Base-by-base conservation (phyloP, 345 rosid species). In the Tarenaya hassleriana region DNA sequence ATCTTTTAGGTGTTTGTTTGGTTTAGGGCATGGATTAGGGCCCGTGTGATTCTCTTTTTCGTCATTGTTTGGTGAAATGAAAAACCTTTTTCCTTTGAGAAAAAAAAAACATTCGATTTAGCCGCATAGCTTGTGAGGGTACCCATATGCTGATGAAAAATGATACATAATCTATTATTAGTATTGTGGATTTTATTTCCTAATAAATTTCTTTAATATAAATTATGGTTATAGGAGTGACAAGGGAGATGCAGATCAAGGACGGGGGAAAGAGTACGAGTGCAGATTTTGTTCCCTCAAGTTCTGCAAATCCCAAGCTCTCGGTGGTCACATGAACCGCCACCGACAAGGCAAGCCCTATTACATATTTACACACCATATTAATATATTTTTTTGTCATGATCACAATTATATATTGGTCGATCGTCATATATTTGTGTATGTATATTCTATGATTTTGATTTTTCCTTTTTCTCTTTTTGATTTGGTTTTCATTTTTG, bases 281-380 rank as follows among this genome's bases (percentile, higher is more conserved):
- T 94, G 97, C 73, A 81, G 99, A 87, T 94, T 94, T 75, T 94
- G 99, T 63, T 86, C 99, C 81, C 99, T 94, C 72, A 88, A 83
- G 92, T 94, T 94, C 75, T 83, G 95, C 84, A 94, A 94, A 77
- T 94, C 99, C 59, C 99, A 94, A 88, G 99, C 99, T 53, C 99
- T 94, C 7, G 99, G 99, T 27, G 99, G 97, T 46, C 99, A 94
- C 83, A 94, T 94, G 99, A 94, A 94, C 73, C 95, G 99, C 70
- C 99, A 94, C 74, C 83, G 99, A 64, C 97, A 94, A 94, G 97
- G 98, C 65, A 77, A 73, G 63, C 40, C 29, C 29, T 24, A 2
- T 24, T 40, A 5, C 19, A 37, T 8, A 37, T 2, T 10, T 37
- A 37, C 15, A 37, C 8, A 37, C 11, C n/a, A n/a, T n/a, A n/a